Conservation (phyloP, 1,139 yeast species). For the Maudiozyma humilis region DNA sequence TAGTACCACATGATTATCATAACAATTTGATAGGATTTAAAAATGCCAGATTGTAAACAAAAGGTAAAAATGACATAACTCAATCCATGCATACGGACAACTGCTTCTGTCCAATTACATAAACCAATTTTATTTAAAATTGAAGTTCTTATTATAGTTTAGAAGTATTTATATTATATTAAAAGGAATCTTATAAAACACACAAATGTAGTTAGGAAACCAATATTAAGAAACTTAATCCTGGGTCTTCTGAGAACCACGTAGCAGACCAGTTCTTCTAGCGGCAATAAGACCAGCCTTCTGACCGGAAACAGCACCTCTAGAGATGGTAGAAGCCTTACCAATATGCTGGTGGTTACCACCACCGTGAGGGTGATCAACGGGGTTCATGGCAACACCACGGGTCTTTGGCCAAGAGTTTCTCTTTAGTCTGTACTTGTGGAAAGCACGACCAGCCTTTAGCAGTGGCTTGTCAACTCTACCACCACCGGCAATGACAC, state of each 20-base stretch:
- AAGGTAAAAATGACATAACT: not conserved
- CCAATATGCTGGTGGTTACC: constrained; percentile 99
- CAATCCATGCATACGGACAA: too few relatives aligned
- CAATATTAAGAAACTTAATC: constrained; percentile 39
- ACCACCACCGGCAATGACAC: constrained; percentile 99
- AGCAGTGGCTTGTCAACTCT: constrained; percentile 98
- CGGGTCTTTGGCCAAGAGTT: constrained; percentile 99
- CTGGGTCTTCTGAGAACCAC: constrained; percentile 99
- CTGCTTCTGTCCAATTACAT: too few relatives aligned
- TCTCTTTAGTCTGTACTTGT: constrained; percentile 97
- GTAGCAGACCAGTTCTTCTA: constrained; percentile 99
- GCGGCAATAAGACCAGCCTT: constrained; percentile 99
- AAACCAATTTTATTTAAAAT: not conserved
- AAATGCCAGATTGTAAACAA: constrained; percentile 2
- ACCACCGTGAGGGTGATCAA: constrained; percentile 99
- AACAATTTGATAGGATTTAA: too few relatives aligned
- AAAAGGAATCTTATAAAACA: constrained; percentile 12
- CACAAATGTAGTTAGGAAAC: constrained; percentile 12
- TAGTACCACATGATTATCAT: too few relatives aligned
- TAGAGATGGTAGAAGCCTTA: constrained; percentile 98
- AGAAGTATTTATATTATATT: constrained; percentile 11
- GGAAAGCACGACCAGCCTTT: constrained; percentile 99
- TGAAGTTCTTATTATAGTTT: constrained; percentile 9
- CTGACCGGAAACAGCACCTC: constrained; percentile 99
- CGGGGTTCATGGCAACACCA: constrained; percentile 99